These are phyloP conservation scores for Diaporthe eres DNA, from an alignment of 2,329 filamentous ascomycete species.

Conservation along the genomic window DNA sequence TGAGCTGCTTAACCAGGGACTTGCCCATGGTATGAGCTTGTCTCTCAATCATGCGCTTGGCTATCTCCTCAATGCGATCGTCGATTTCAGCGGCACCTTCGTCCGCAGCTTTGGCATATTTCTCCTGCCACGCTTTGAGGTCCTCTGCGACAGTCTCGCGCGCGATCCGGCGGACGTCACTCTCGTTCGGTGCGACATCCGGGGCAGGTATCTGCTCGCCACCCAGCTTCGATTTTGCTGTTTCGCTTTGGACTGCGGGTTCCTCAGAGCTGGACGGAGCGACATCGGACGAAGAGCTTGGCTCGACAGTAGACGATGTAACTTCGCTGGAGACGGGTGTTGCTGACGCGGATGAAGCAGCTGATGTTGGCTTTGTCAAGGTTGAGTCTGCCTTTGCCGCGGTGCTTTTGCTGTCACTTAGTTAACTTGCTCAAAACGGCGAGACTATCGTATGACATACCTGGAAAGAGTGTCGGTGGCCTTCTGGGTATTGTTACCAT, in stretches of 20 bases:
- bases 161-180: conserved; percentile 69
- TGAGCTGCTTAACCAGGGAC: conserved; percentile 76
- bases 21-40: conserved; percentile 77
- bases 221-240: conserved; percentile 44
- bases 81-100: conserved; percentile 84
- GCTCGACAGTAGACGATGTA: conserved; percentile 39
- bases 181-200: conserved; percentile 60
- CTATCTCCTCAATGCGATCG: conserved; percentile 73
- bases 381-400: conserved; percentile 52
- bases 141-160: conserved; percentile 82
- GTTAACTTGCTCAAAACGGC: not conserved
- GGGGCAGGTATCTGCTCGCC: conserved; percentile 59
- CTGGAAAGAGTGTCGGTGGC: conserved; percentile 50
- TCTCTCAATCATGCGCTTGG: conserved; percentile 68
- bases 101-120: conserved; percentile 87
- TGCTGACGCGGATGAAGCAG: conserved; percentile 45
- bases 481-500: conserved; percentile 57
- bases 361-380: conserved; percentile 53
- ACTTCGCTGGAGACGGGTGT: conserved; percentile 44
- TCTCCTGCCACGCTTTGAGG: conserved; percentile 86
- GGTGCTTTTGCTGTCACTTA: conserved; percentile 43
- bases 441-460: conserved; percentile 21
- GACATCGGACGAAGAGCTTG: conserved; percentile 40
- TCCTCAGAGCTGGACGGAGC: conserved; percentile 44
- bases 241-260: conserved; percentile 42